phyloP scores from a whole-genome alignment of 1,139 yeast species.

The Saccharomycopsis phalli region DNA sequence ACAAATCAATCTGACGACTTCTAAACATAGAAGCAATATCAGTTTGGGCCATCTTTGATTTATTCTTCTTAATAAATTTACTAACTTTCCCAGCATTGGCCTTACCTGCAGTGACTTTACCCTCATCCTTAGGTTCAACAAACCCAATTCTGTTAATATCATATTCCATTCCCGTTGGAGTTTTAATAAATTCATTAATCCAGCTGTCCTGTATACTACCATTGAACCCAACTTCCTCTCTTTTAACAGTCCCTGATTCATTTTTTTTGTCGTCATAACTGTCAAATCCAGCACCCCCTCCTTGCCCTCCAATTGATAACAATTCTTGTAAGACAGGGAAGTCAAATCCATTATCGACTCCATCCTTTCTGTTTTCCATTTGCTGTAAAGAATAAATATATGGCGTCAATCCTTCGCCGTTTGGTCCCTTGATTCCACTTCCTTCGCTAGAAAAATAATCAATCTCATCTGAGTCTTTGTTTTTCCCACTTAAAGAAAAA shows the following conservation, averaged over 20 bases:
- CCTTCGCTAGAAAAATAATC: too few species aligned
- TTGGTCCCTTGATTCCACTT: too few species aligned
- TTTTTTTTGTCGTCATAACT: conserved; percentile 3
- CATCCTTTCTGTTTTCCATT: too few species aligned
- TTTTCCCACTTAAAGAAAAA: conserved; percentile 2
- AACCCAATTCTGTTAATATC: conserved; percentile 56
- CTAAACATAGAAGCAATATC: conserved; percentile 49
- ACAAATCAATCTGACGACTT: conserved; percentile 52
- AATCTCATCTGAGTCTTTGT: not conserved
- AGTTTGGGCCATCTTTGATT: conserved; percentile 9
- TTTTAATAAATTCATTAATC: conserved; percentile 57
- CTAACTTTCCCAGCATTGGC: not conserved
- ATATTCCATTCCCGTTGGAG: conserved; percentile 47
- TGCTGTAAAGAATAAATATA: too few species aligned
- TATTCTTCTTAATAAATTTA: conserved; percentile 7
- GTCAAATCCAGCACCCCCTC: conserved; percentile 28
- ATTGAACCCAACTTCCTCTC: conserved; percentile 14
- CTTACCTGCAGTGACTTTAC: not conserved
- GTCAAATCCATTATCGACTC: conserved; percentile 23
- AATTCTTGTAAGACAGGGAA: conserved; percentile 26
- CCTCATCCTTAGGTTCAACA: conserved; percentile 28
- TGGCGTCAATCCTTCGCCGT: too few species aligned
- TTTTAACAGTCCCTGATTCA: not conserved
- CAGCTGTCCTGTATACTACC: conserved; percentile 40
- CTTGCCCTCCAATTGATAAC: conserved; percentile 26